Base-by-base conservation (phyloP, 2,329 filamentous ascomycete genomes). In the Paecilomyces formosus region DNA sequence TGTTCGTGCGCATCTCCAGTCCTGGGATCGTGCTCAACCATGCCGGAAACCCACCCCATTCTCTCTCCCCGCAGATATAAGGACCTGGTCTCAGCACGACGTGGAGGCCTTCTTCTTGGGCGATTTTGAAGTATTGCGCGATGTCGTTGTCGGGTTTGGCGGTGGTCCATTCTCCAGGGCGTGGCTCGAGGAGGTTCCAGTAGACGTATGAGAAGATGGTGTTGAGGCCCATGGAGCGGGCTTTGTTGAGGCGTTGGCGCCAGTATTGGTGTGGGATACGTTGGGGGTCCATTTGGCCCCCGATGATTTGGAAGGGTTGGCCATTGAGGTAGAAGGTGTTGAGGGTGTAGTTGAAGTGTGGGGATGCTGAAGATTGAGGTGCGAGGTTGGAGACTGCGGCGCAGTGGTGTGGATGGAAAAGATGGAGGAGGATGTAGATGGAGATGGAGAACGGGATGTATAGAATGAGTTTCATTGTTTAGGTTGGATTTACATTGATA, bases 151-250 rank as follows among this genome's bases (percentile, higher is more conserved):
- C 70, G 3, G 54, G 54, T 5, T 66, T 71, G 7, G 3, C 66
- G 3, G 65, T 71, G 30, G 69, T 62, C 75, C 78, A 82, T 12
- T 62, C 54, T 0, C 76, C 78, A 7, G 64, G 74, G 0, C 59
- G 62, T 3, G 76, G 77, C 63, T 81, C 78, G 1, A 82, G 65
- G 3, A 78, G 62, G 63, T 82, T 77, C 80, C 80, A 82, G 64
- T 76, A 82, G 3, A 81, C 68, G 63, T 82, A 82, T 49, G 73
- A 75, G 61, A 82, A 81, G 53, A 81, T 77, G 0, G 79, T 81
- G 60, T 81, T 81, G 0, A 81, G 59, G 0, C 79, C 78, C 78
- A 81, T 80, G 1, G 78, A 74, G 9, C 73, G 67, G 9, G 77
- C 79, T 55, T 76, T 79, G 22, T 65, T 58, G 0, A 81, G 65